Base-by-base conservation (phyloP, 768 basidiomycete species). In the Ephemerocybe angulata region DNA sequence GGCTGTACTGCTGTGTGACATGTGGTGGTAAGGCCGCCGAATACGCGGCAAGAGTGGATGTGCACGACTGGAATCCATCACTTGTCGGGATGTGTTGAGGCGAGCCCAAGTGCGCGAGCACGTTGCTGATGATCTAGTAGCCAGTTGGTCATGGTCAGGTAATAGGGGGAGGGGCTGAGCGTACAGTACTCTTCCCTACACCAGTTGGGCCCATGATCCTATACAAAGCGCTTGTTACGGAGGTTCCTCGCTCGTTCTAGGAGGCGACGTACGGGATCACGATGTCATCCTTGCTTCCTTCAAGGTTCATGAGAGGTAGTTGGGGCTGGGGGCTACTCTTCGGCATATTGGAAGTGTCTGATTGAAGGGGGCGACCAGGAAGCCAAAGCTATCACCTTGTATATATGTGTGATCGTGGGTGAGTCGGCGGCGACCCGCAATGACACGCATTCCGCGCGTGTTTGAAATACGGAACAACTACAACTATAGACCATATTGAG, bases 181-280 rank as follows among this genome's bases (percentile, higher is more conserved):
- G 15, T 19, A 50, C 48, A 19, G 28, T 29, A 29, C 48, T 50
- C 30, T 50, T 50, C 24, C 48, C 48, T 17, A 5, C 19, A 11
- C 48, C 48, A 28, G 48, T 25, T 12, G 48, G 48, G 7, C 48
- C 48, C 48, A 50, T 50, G 15, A 31, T 50, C n/a, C 48, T 31
- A n/a, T 31, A 28, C 21, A n/a, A n/a, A n/a, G n/a, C n/a, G n/a
- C n/a, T n/a, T n/a, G n/a, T n/a, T n/a, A n/a, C n/a, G n/a, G n/a
- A n/a, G 30, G n/a, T 28, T 17, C n/a, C 27, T 21, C 6, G 10
- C 25, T 5, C 17, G 4, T 50, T 21, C 10, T 11, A 50, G n/a
- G 17, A 29, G 31, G 29, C n/a, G 28, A 50, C 48, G 27, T 33
- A 50, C 48, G 28, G 48, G 31, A 50, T 50, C 15, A 50, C n/a